A percentile compares a stretch with the other conserved stretches of the same genome.
These are phyloP conservation scores for Diospyros lotus DNA, from an alignment of 148 eudicot species.

Conservation along the genomic window DNA sequence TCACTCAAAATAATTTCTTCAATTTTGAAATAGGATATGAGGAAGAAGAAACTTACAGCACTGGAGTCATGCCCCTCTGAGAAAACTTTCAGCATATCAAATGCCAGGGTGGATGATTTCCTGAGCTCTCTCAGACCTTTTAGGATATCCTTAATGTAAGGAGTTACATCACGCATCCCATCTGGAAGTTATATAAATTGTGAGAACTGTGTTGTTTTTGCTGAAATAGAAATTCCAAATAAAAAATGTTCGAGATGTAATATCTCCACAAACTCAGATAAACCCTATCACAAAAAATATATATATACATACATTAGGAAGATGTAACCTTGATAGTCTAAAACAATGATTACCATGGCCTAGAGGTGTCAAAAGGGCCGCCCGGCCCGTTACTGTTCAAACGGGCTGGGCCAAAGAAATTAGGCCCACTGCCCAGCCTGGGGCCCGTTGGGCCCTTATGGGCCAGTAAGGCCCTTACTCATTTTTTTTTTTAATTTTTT, in stretches of 20 bases:
- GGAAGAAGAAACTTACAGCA: slow-evolving; percentile 27
- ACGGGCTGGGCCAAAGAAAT: too few relatives aligned
- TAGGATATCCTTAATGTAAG: slow-evolving; percentile 39
- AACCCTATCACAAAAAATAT: not conserved
- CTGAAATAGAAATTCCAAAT: not conserved
- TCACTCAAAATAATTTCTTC: not conserved
- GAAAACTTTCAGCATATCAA: slow-evolving; percentile 39
- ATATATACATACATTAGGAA: not conserved
- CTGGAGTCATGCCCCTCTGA: slow-evolving; percentile 42
- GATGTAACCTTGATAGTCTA: not conserved
- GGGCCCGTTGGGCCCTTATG: too few relatives aligned
- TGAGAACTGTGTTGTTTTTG: not conserved
- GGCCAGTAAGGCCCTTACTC: too few relatives aligned
- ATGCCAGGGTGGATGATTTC: slow-evolving; percentile 39
- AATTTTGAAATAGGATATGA: not conserved
- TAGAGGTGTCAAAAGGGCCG: too few relatives aligned
- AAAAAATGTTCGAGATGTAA: not conserved
- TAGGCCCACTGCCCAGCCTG: too few relatives aligned
- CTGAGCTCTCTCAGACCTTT: slow-evolving; percentile 44
- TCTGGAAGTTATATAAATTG: slow-evolving; percentile 27
- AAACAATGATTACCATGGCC: not conserved
- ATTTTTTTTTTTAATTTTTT: not conserved
- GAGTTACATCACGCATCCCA: slow-evolving; percentile 33
- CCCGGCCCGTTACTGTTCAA: too few relatives aligned
- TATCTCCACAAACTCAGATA: not conserved